Evolutionary conservation across 495 filamentous ascomycete genomes (phyloP).

Genomic region (Hypoxylon subgilvum): DNA sequence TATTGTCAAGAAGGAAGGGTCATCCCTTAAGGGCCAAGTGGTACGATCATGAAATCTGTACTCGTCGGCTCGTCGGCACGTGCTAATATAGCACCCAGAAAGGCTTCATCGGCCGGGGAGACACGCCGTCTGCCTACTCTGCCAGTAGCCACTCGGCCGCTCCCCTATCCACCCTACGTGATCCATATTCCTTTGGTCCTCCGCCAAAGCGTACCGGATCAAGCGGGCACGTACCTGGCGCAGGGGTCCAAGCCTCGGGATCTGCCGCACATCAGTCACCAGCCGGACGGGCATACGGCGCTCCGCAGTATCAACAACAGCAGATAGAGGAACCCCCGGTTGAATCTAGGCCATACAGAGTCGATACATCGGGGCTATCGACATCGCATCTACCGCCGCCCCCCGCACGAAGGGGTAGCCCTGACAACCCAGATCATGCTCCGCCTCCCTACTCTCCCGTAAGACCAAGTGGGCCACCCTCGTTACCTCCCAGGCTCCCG

Average conservation of each 20-base stretch:
- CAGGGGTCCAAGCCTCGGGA: slow-evolving; percentile 54
- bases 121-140: slow-evolving; percentile 24
- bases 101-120: slow-evolving; percentile 48
- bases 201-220: slow-evolving; percentile 68
- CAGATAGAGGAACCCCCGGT: slow-evolving; percentile 47
- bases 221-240: slow-evolving; percentile 43
- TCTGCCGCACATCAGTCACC: slow-evolving; percentile 57
- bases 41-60: slow-evolving; percentile 42
- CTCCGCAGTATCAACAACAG: slow-evolving; percentile 39
- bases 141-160: slow-evolving; percentile 57
- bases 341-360: slow-evolving; percentile 71
- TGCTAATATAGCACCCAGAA: slow-evolving; percentile 42
- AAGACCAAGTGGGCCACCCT: slow-evolving; percentile 69
- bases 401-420: slow-evolving; percentile 63
- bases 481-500: slow-evolving; percentile 70
- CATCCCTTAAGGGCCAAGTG: slow-evolving; percentile 47
- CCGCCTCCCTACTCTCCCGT: slow-evolving; percentile 40
- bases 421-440: slow-evolving; percentile 43
- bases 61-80: not conserved
- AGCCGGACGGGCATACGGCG: slow-evolving; percentile 4
- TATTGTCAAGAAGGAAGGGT: slow-evolving; percentile 50
- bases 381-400: slow-evolving; percentile 74
- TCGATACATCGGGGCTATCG: slow-evolving; percentile 72
- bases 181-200: slow-evolving; percentile 83
- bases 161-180: slow-evolving; percentile 78